Evolutionary conservation across 1,284 basidiomycete genomes (phyloP), one percentile per base, ranked within the genome.

Genomic region (Vanrija sp.): DNA sequence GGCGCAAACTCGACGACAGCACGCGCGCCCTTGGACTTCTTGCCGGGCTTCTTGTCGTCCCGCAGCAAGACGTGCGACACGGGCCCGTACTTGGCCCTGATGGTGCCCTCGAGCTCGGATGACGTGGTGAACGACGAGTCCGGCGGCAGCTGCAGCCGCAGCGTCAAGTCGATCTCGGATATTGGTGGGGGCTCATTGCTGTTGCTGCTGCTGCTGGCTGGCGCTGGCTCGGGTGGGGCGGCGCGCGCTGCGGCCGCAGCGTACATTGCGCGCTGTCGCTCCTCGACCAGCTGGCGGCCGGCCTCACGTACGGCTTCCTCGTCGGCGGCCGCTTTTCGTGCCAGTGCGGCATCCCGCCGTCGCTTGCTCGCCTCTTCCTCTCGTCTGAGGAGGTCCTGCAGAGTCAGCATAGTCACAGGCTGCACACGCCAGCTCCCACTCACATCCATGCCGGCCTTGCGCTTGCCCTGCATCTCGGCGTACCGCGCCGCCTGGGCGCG

Each of bases 281-380:
- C 84, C 70, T 90, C 88, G 42, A 87, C 77, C 71, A 91, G 65
- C 58, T 80, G 79, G 56, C 85, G 79, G 0, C 91, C 91, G 50
- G 86, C 86, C 52, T 90, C 89, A 72, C 87, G 89, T 57, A 93
- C 85, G 34, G 80, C 79, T 66, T 89, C 87, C 25, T 90, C 87
- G 6, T 82, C 80, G 10, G 64, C 64, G 68, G 81, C 83, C 46
- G 80, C 77, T 34, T 50, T 47, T 4, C 49, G 39, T 67, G 84
- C 82, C 65, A 85, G 38, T 49, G 83, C 38, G 85, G 83, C 80
- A 58, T 84, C 44, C 85, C 86, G 49, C 65, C 57, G 83, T 82
- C 1, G 85, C 81, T 70, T 86, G 78, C 91, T 92, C 71, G 87
- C 86, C 8, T 83, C 86, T 39, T 85, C 83, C 67, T 96, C 93